Conservation (phyloP, 75 land plant genomes). For the Selaginella moellendorffii region DNA sequence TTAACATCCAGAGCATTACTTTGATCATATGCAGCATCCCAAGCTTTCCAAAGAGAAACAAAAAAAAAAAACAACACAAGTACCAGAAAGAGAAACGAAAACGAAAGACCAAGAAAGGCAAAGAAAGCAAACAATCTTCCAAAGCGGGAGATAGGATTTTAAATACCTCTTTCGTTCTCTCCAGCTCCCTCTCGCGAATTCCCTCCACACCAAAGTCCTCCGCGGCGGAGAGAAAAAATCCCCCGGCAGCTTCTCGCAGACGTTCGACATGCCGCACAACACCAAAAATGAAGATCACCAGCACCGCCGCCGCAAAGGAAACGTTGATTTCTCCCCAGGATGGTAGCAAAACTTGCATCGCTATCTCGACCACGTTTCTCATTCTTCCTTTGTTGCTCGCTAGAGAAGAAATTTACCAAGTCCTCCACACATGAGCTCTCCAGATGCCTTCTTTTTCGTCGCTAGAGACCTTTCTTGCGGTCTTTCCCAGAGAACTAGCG, state of each 20-base stretch:
- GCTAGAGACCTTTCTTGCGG: no score
- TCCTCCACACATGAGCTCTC: no score
- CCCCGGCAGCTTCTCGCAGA: neutral
- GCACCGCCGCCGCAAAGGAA: conserved; percentile 21
- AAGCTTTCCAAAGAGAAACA: neutral
- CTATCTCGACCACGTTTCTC: conserved; percentile 8
- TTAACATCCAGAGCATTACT: neutral
- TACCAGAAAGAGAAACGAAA: no score
- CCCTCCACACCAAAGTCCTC: neutral
- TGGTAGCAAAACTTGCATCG: conserved; percentile 23
- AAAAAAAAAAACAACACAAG: no score
- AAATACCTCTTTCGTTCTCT: no score
- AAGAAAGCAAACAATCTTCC: no score
- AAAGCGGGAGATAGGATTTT: no score
- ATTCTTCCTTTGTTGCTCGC: no score
- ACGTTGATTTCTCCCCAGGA: conserved; percentile 27
- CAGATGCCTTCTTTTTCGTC: no score
- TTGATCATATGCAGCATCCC: neutral
- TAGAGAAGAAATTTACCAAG: no score
- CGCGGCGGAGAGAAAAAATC: neutral
- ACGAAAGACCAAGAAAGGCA: no score
- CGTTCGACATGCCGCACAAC: conserved; percentile 14
- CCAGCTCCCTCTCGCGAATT: neutral
- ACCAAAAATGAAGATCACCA: conserved; percentile 16
- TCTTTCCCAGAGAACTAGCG: no score